Evolutionary conservation across 2,329 filamentous ascomycete genomes (phyloP).

Genomic region (Coniochaeta prunicola): DNA sequence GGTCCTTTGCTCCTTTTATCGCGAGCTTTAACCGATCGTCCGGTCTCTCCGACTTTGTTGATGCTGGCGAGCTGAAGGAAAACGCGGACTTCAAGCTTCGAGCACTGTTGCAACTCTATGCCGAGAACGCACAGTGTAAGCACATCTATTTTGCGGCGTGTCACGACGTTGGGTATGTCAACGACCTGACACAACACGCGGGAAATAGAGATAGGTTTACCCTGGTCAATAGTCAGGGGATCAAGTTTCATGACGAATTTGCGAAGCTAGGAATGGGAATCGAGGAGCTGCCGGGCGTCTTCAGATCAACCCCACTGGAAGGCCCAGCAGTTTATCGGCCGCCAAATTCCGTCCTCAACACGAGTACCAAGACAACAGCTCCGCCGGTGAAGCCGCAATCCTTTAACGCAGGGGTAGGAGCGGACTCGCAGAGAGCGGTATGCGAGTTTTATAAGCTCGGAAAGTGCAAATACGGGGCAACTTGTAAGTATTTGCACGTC

Average conservation of each 20-base stretch:
- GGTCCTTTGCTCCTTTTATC: slow-evolving; percentile 46
- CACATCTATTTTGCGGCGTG: slow-evolving; percentile 59
- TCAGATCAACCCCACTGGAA: slow-evolving; percentile 24
- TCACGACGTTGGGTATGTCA: slow-evolving; percentile 51
- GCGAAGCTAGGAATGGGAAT: slow-evolving; percentile 40
- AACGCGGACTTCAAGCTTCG: slow-evolving; percentile 54
- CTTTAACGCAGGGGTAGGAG: neutral
- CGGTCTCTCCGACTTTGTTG: slow-evolving; percentile 53
- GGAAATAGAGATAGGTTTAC: slow-evolving; percentile 44
- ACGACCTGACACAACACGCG: slow-evolving; percentile 45
- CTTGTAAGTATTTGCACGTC: slow-evolving; percentile 19
- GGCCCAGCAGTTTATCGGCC: neutral
- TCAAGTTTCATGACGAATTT: slow-evolving; percentile 40
- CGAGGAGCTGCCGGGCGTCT: slow-evolving; percentile 44
- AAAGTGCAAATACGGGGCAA: slow-evolving; percentile 21
- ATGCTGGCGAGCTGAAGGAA: slow-evolving; percentile 54
- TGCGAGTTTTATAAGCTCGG: slow-evolving; percentile 19
- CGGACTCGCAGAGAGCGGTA: slow-evolving; percentile 10
- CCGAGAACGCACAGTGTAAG: slow-evolving; percentile 52
- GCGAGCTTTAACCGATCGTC: slow-evolving; percentile 50
- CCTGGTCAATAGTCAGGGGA: slow-evolving; percentile 31
- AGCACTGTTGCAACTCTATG: slow-evolving; percentile 39
- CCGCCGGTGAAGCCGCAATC: neutral
- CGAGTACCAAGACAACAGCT: neutral
- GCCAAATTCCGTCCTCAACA: neutral